phyloP scores from a whole-genome alignment of 129 eudicot species.

The Gnaphalium uliginosum region DNA sequence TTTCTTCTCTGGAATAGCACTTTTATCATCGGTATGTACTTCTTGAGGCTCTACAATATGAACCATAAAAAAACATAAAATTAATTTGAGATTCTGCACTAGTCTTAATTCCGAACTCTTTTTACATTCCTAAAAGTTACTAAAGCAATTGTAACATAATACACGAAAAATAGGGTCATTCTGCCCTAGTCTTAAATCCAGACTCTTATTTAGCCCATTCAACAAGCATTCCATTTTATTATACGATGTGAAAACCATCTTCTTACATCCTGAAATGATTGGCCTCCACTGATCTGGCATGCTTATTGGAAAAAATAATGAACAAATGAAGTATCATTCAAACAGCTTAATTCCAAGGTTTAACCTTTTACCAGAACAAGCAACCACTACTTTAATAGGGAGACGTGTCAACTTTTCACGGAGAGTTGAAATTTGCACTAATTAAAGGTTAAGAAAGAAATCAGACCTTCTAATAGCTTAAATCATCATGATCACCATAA shows the following conservation, averaged over 20 bases:
- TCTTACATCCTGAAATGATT: neutral
- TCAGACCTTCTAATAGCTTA: neutral
- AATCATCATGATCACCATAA: conserved; percentile 14
- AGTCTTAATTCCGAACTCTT: neutral
- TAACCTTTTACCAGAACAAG: conserved; percentile 23
- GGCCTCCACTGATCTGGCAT: conserved; percentile 1
- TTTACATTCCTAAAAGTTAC: neutral
- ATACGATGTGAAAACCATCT: neutral
- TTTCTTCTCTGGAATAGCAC: conserved; percentile 62
- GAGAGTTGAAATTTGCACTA: neutral
- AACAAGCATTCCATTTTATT: neutral
- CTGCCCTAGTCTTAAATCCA: neutral
- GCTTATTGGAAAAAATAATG: neutral
- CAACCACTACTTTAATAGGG: conserved; percentile 18
- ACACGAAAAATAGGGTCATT: neutral
- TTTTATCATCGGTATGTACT: conserved; percentile 56
- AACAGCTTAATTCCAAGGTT: neutral
- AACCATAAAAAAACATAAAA: conserved; percentile 30
- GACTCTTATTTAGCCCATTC: neutral
- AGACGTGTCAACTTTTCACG: conserved; percentile 23
- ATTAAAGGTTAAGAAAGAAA: conserved; percentile 9
- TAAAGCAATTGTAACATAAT: neutral
- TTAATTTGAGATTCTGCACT: neutral
- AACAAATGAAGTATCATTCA: neutral
- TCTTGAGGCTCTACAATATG: conserved; percentile 42